phyloP scores from a whole-genome alignment of 2,329 filamentous ascomycete species.

The Talaromyces amestolkiae region DNA sequence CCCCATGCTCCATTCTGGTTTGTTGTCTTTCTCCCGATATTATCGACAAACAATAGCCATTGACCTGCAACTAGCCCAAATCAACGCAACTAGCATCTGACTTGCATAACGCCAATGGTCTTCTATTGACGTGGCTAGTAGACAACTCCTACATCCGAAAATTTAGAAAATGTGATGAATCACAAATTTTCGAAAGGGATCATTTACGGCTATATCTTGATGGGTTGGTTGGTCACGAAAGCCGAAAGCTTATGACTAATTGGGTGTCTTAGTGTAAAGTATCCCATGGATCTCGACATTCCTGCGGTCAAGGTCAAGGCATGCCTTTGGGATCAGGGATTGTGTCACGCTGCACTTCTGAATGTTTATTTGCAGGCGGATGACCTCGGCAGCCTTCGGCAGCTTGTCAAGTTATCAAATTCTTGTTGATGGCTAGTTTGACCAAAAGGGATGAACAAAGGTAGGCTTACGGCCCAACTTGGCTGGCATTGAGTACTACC shows the following conservation, averaged over 20 bases:
- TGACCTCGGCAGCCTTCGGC: neutral
- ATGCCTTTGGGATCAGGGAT: neutral
- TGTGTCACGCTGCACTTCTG: neutral
- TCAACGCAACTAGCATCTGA: neutral
- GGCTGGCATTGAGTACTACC: neutral
- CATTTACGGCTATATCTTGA: neutral
- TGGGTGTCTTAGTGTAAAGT: neutral
- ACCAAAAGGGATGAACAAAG: neutral
- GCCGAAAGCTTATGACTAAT: conserved; percentile 5
- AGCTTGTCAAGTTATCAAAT: neutral
- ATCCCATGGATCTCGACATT: neutral
- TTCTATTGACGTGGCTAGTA: conserved; percentile 7
- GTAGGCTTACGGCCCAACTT: neutral
- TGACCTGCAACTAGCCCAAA: neutral
- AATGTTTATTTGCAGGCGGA: neutral
- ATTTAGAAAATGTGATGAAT: conserved; percentile 6
- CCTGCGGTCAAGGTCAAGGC: neutral
- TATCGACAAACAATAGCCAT: neutral
- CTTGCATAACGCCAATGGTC: neutral
- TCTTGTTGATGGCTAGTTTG: neutral
- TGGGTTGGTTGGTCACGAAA: neutral
- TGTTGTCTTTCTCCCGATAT: neutral
- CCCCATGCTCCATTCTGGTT: neutral
- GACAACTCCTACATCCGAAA: neutral
- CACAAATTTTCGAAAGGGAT: neutral